Evolutionary conservation across 2,329 filamentous ascomycete genomes (phyloP).

Genomic region (Pseudocercospora vitis): DNA sequence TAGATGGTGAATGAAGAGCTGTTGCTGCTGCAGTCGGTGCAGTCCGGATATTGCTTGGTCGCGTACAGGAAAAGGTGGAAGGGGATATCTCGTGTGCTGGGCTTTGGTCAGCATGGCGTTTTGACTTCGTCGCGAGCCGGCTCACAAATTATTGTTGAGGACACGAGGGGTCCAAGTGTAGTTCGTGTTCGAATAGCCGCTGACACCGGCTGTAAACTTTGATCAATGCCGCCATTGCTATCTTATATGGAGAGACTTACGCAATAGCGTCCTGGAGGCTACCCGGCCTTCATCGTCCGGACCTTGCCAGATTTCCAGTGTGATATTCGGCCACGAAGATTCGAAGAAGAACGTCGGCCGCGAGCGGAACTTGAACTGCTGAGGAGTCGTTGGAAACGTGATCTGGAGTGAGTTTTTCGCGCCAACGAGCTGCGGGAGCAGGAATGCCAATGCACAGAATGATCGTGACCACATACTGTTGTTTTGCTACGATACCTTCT

Average conservation of each 20-base stretch:
- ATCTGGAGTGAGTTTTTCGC: not conserved
- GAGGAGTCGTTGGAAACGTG: not conserved
- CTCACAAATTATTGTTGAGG: not conserved
- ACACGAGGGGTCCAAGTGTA: not conserved
- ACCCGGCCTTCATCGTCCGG: not conserved
- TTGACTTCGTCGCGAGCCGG: not conserved
- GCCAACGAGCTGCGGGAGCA: not conserved
- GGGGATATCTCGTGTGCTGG: not conserved
- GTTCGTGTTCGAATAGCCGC: not conserved
- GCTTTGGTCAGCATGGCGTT: not conserved
- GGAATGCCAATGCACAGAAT: not conserved
- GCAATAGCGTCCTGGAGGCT: not conserved
- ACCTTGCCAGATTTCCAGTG: conserved; percentile 6
- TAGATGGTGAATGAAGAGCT: not conserved
- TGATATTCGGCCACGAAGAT: not conserved
- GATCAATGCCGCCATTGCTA: not conserved
- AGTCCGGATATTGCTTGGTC: conserved; percentile 2
- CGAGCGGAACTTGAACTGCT: not conserved
- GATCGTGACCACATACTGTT: not conserved
- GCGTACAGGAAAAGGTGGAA: conserved; percentile 5
- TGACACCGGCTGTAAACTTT: not conserved
- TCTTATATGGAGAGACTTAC: not conserved
- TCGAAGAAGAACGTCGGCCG: not conserved
- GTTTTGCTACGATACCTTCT: too few relatives aligned
- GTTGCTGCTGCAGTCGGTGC: conserved; percentile 1